Base-by-base conservation (phyloP, 768 basidiomycete species). In the Macrolepiota albuminosa region DNA sequence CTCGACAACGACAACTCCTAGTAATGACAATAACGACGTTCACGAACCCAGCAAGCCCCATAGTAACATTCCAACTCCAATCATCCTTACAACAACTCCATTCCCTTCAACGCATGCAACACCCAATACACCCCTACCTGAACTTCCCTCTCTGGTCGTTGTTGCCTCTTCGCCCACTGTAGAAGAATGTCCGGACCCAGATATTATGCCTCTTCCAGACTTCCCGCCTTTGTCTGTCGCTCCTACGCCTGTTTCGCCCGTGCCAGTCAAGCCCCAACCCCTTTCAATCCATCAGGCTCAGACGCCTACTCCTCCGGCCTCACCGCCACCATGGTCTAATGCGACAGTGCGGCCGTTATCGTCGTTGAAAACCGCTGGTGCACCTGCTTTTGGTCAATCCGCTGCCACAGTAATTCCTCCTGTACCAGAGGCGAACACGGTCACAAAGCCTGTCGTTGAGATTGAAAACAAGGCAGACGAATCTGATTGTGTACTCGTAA, bases 301-400 rank as follows among this genome's bases (percentile, higher is more conserved):
- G 57, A 78, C 70, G 13, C 78, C 78, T 8, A 80, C 78, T 4
- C 78, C 78, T 1, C 78, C 78, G 1, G 77, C 75, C 6, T 80
- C 78, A 9, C 78, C 78, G 1, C 77, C 63, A 39, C 57, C 57
- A 39, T 40, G 16, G n/a, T 39, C n/a, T 10, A 55, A 53, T 24
- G 39, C 31, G 3, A 34, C 65, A n/a, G 34, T 31, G 13, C 60
- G 64, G 37, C 74, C 72, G 24, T 65, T 67, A 18, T 81, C 80
- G 81, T 78, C 77, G 1, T 54, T 75, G 43, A 77, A 79, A 33
- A 80, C 78, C 2, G 59, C 74, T 0, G 77, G 77, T 57, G 75
- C 78, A 7, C 77, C 78, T 6, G 66, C 75, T 9, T 70, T 82
- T 36, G 80, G 79, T 3, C 58, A 74, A 7, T 57, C 71, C 33